These are phyloP conservation scores for Vanderwaltozyma polyspora DNA, from an alignment of 805 yeast species.

Conservation along the genomic window DNA sequence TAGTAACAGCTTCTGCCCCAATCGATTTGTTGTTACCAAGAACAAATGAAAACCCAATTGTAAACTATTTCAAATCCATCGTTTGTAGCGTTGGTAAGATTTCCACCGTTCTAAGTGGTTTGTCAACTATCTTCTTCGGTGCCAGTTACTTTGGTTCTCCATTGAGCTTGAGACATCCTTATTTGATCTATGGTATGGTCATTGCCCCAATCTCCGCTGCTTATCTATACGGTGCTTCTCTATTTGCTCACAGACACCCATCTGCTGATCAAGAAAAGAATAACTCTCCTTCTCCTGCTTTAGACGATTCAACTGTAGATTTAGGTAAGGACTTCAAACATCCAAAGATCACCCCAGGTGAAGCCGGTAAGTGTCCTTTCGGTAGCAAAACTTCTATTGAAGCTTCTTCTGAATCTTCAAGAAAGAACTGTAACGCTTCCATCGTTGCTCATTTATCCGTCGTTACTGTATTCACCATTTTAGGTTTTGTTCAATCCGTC, in stretches of 20 bases:
- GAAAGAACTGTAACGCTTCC: constrained; percentile 1
- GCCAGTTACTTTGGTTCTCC: constrained; percentile 50
- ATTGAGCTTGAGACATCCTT: constrained; percentile 53
- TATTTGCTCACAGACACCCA: not conserved
- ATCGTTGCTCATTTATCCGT: constrained; percentile 12
- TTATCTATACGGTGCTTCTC: constrained; percentile 8
- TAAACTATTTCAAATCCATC: constrained; percentile 5
- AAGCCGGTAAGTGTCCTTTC: constrained; percentile 11
- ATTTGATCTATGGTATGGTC: constrained; percentile 47
- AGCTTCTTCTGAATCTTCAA: constrained; percentile 1
- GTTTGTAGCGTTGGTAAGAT: constrained; percentile 9
- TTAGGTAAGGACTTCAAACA: constrained; percentile 11
- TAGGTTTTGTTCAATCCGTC: constrained; percentile 21
- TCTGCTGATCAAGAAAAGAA: not conserved
- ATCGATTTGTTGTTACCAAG: constrained; percentile 14
- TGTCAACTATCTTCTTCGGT: constrained; percentile 41
- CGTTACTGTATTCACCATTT: constrained; percentile 10
- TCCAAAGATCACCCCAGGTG: constrained; percentile 3
- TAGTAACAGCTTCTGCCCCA: constrained; percentile 5
- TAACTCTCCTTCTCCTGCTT: constrained; percentile 3
- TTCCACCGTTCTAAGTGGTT: constrained; percentile 30
- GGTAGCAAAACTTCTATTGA: constrained; percentile 1
- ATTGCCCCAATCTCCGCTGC: constrained; percentile 13
- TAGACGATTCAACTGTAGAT: constrained; percentile 20
- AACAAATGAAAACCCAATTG: constrained; percentile 2